Conservation (phyloP, 2,329 filamentous ascomycete species). For the Alternaria viburni region DNA sequence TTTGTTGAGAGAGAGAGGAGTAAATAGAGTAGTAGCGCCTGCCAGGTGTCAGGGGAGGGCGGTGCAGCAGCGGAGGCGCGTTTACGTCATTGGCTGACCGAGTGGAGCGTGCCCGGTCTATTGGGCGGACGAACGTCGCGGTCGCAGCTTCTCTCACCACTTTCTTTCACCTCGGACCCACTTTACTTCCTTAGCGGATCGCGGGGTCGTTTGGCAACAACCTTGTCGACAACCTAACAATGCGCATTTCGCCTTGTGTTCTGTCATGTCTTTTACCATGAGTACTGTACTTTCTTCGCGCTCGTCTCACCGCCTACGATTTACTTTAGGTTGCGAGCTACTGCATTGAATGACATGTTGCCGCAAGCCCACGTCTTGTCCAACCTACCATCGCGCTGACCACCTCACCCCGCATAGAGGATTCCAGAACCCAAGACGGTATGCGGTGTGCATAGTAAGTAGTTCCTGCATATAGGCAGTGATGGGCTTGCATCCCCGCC, state of each 20-base stretch:
- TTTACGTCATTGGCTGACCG: slow-evolving; percentile 31
- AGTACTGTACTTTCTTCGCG: not conserved
- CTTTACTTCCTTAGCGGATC: not conserved
- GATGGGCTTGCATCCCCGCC: slow-evolving; percentile 12
- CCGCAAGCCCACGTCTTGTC: slow-evolving; percentile 15
- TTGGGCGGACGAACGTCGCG: slow-evolving; percentile 12
- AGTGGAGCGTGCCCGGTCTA: slow-evolving; percentile 16
- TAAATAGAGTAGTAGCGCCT: slow-evolving; percentile 34
- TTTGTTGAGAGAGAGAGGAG: slow-evolving; percentile 28
- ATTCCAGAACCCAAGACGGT: slow-evolving; percentile 18
- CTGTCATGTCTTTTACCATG: not conserved
- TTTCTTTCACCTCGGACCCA: slow-evolving; percentile 8
- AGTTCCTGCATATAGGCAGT: slow-evolving; percentile 29
- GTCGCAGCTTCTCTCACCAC: slow-evolving; percentile 9
- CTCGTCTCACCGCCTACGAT: not conserved
- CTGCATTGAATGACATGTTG: slow-evolving; percentile 1
- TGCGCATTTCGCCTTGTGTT: not conserved
- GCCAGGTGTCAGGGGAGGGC: slow-evolving; percentile 36
- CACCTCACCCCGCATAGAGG: slow-evolving; percentile 3
- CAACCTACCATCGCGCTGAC: slow-evolving; percentile 13
- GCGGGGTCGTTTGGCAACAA: slow-evolving; percentile 1
- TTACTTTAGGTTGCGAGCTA: not conserved
- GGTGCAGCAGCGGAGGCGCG: slow-evolving; percentile 15
- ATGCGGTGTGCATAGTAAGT: slow-evolving; percentile 12
- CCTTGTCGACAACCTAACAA: not conserved